Evolutionary conservation across 2,329 filamentous ascomycete genomes (phyloP), one percentile per base, ranked within the genome.

Genomic region (Fusarium equiseti): DNA sequence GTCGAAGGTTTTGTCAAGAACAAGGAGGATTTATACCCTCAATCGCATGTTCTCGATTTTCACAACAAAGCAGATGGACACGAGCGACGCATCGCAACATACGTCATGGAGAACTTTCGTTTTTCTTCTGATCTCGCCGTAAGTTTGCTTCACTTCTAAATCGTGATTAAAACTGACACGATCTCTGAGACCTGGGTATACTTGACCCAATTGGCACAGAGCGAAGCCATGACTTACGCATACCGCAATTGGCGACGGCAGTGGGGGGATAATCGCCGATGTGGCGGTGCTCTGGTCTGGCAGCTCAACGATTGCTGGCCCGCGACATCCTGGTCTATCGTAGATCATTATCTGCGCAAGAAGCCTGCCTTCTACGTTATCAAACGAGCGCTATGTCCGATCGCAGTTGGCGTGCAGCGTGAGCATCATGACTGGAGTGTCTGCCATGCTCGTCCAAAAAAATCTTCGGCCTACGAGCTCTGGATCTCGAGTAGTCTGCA

Each of bases 41-140:
- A 93, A 69, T 93, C 91, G 6, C 89, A 89, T 64, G 90, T 90
- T 62, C 84, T 95, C 49, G 92, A 95, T 75, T 94, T 95, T 76
- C 92, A 94, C 81, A 95, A 95, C 81, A 95, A 95, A 79, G 92
- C 91, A 10, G 89, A 90, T 71, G 92, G 92, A 1, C 91, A 94
- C 75, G 91, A 94, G 77, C 85, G 92, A 38, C 85, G 92, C 42
- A 89, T 95, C 63, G 90, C 91, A 15, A 89, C 90, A 1, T 95
- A 95, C 75, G 82, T 95, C 3, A 88, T 90, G 15, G 92, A 95
- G 76, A 95, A 95, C 80, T 89, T 95, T 75, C 86, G 87, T 5
- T 27, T 77, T 80, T 22, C 79, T 81, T 44, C 86, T 91, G 22
- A 53, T 27, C 50, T 53, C 11, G 12, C 3, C 0, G 50, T 53